Evolutionary conservation across 441 rosid species (phyloP), one percentile per base, ranked within the genome.

Genomic region (Erysimum cheiri): DNA sequence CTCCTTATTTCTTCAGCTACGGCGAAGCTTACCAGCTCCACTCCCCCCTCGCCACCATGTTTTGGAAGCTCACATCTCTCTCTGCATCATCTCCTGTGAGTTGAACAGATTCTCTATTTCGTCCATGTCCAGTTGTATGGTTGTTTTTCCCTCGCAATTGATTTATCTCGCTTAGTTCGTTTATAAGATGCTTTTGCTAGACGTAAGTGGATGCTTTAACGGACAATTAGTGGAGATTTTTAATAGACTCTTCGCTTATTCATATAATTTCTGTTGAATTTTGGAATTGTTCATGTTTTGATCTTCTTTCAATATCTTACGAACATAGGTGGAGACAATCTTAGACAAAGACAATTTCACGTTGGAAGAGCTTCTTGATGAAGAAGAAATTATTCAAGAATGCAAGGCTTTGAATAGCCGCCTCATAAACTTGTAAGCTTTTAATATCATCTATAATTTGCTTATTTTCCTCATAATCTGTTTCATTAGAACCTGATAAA

Each of bases 361-460:
- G 0, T 84, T 95, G 86, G 99, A 92, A 68, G 98, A 92, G 87
- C 97, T 95, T 78, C 80, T 95, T 50, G 97, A 95, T 47, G 98
- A 95, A 84, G 99, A 95, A 83, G 99, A 95, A 71, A 87, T 90
- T 78, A 95, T 95, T 71, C 99, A 95, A 83, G 99, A 95, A 77
- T 95, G 99, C 96, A 95, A 90, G 83, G 94, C 93, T 36, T 79
- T 95, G 66, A 95, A 95, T 77, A 89, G 87, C 62, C 97, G 98
- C 32, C 98, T 95, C 44, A 88, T 95, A 28, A 95, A 90, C 66
- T 95, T 92, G 99, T 95, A 90, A 81, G 73, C 55, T 53, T 26
- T 15, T 46, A 32, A 19, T 14, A 5, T 50, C 46, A n/a, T 41
- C 31, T 41, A 1, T 39, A 5, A 11, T 54, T 54, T 39, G 6